These are phyloP conservation scores for Spizellomyces punctatus DNA, from an alignment of 192 early-diverging fungal species.

Conservation along the genomic window DNA sequence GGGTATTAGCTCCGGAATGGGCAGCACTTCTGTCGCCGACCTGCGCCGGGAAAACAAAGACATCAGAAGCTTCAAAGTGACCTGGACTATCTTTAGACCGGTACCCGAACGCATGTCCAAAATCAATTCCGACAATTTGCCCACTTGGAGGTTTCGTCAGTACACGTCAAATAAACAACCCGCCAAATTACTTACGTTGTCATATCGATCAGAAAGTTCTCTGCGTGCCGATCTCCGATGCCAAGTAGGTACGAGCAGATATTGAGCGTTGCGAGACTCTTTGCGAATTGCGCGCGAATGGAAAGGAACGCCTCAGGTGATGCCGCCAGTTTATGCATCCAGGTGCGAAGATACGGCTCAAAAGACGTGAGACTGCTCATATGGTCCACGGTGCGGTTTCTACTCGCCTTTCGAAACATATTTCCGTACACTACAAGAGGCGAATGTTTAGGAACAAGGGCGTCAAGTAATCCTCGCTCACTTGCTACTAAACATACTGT, in stretches of 20 bases:
- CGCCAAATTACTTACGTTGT: conserved; percentile 38
- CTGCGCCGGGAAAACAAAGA: neutral
- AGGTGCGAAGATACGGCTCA: conserved; percentile 53
- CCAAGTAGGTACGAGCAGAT: conserved; percentile 75
- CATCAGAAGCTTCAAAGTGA: too few species aligned
- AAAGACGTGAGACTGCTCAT: conserved; percentile 45
- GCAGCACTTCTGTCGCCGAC: conserved; percentile 74
- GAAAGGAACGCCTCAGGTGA: conserved; percentile 75
- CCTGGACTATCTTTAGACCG: neutral
- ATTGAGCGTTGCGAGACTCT: conserved; percentile 68
- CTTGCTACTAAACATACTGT: neutral
- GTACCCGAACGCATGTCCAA: conserved; percentile 80
- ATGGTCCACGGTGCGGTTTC: conserved; percentile 54
- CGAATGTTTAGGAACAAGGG: neutral
- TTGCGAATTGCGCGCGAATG: conserved; percentile 68
- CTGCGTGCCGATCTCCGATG: conserved; percentile 82
- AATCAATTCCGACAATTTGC: conserved; percentile 74
- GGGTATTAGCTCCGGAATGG: conserved; percentile 76
- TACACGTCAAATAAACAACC: too few species aligned
- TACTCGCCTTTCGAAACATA: conserved; percentile 50
- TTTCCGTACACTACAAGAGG: conserved; percentile 54
- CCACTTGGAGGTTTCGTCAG: conserved; percentile 42
- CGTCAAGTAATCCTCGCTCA: neutral
- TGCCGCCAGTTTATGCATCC: conserved; percentile 59
- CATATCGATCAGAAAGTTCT: conserved; percentile 75